A percentile compares a stretch with the other conserved stretches of the same genome.
phyloP scores from a whole-genome alignment of 2,329 filamentous ascomycete species.

The Metarhizium sp. region DNA sequence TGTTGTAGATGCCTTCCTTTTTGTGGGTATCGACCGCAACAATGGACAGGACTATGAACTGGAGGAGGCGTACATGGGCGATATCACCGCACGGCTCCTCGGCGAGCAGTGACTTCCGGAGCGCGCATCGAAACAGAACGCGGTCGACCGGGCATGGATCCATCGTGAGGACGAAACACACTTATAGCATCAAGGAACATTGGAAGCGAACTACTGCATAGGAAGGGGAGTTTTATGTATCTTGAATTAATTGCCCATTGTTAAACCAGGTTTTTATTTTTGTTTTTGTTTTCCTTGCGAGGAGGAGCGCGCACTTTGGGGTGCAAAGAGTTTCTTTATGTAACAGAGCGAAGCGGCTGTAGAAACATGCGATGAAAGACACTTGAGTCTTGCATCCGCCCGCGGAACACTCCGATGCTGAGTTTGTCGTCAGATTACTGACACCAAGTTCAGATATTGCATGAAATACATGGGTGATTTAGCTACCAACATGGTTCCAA shows the following conservation, averaged over 20 bases:
- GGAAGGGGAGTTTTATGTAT: conserved; percentile 12
- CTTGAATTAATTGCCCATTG: background rate
- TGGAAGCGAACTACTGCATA: conserved; percentile 7
- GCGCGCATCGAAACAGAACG: background rate
- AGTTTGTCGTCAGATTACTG: background rate
- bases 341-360: background rate
- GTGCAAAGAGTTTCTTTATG: background rate
- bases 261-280: background rate
- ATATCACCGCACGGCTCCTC: conserved; percentile 77
- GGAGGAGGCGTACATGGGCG: conserved; percentile 85
- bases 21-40: conserved; percentile 70
- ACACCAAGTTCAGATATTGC: background rate
- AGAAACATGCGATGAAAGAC: background rate
- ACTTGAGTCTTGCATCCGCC: background rate
- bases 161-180: background rate
- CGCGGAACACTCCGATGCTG: background rate
- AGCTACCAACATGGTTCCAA: too few species aligned
- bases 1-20: conserved; percentile 79
- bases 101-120: conserved; percentile 45
- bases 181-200: background rate
- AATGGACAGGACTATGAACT: conserved; percentile 73
- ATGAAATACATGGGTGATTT: background rate
- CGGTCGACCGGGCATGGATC: conserved; percentile 10
- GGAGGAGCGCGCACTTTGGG: background rate
- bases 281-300: background rate